phyloP scores from a whole-genome alignment of 1,284 basidiomycete species.

The Cryptococcus wingfieldii region DNA sequence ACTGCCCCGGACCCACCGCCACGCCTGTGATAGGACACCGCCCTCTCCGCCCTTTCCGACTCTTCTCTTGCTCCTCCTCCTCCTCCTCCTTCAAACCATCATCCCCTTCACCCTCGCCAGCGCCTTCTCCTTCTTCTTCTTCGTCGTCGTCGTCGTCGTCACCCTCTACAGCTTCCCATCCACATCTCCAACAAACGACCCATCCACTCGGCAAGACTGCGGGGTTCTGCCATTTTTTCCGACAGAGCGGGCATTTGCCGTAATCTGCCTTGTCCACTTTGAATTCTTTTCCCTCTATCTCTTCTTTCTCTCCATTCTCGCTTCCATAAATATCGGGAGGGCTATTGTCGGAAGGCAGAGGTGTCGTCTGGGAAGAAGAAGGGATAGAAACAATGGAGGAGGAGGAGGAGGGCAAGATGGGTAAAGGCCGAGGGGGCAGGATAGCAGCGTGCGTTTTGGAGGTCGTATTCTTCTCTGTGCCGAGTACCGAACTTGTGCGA shows the following conservation, averaged over 20 bases:
- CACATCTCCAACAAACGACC: slow-evolving; percentile 93
- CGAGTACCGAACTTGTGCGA: slow-evolving; percentile 64
- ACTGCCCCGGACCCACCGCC: slow-evolving; percentile 67
- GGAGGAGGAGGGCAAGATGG: slow-evolving; percentile 38
- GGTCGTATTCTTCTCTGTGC: slow-evolving; percentile 53
- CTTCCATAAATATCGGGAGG: slow-evolving; percentile 11
- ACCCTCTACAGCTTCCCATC: slow-evolving; percentile 75
- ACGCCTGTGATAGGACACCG: slow-evolving; percentile 83
- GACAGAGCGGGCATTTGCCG: slow-evolving; percentile 80
- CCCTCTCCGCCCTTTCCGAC: slow-evolving; percentile 56
- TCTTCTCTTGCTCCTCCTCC: slow-evolving; percentile 1
- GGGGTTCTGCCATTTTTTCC: slow-evolving; percentile 71
- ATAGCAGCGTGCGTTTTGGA: slow-evolving; percentile 62
- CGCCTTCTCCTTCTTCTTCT: neutral
- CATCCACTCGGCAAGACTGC: slow-evolving; percentile 88
- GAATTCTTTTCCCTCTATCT: slow-evolving; percentile 43
- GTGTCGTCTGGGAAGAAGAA: slow-evolving; percentile 8
- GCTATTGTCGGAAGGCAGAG: slow-evolving; percentile 4
- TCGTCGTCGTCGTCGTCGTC: slow-evolving; percentile 33
- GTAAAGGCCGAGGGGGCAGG: slow-evolving; percentile 67
- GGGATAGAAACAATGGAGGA: slow-evolving; percentile 24
- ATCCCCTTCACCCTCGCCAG: neutral
- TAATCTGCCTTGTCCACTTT: slow-evolving; percentile 54
- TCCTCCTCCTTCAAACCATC: neutral
- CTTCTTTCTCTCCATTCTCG: slow-evolving; percentile 54